Percentiles rank a stretch among this genome's conserved stretches.
Evolutionary conservation across 2,329 filamentous ascomycete species (phyloP).

Genomic region (Fusarium verrucosum): DNA sequence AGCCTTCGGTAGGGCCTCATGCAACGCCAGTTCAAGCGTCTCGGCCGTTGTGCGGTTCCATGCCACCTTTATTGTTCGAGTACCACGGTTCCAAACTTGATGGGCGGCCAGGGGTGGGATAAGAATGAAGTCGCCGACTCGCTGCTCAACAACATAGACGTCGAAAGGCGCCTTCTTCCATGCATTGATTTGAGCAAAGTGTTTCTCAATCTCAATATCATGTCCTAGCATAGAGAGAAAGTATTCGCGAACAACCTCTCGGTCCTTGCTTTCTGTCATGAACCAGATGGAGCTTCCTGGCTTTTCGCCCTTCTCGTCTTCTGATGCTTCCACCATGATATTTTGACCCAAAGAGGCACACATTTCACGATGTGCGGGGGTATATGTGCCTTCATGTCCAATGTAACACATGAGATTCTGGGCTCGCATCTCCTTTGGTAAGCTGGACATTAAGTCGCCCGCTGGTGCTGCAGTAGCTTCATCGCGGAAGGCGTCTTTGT

Average conservation of each 20-base stretch:
- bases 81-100: constrained; percentile 98
- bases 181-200: constrained; percentile 94
- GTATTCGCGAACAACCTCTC: constrained; percentile 89
- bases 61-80: constrained; percentile 94
- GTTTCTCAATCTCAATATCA: constrained; percentile 95
- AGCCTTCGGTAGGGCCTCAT: constrained; percentile 88
- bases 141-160: constrained; percentile 92
- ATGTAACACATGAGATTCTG: constrained; percentile 99
- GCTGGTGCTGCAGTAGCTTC: constrained; percentile 73
- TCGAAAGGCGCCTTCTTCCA: constrained; percentile 96
- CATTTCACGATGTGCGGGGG: constrained; percentile 96
- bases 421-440: constrained; percentile 87
- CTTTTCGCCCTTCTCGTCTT: constrained; percentile 75
- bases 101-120: constrained; percentile 93
- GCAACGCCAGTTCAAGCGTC: constrained; percentile 84
- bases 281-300: constrained; percentile 96
- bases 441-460: constrained; percentile 93
- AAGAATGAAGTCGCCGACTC: constrained; percentile 88
- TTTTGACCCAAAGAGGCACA: constrained; percentile 96
- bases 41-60: constrained; percentile 97
- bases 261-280: constrained; percentile 96
- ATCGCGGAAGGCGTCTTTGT: constrained; percentile 55
- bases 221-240: constrained; percentile 93
- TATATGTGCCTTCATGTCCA: constrained; percentile 96
- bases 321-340: constrained; percentile 95